Evolutionary conservation across 2,329 filamentous ascomycete species (phyloP).

Genomic region (Emergomyces orientalis): DNA sequence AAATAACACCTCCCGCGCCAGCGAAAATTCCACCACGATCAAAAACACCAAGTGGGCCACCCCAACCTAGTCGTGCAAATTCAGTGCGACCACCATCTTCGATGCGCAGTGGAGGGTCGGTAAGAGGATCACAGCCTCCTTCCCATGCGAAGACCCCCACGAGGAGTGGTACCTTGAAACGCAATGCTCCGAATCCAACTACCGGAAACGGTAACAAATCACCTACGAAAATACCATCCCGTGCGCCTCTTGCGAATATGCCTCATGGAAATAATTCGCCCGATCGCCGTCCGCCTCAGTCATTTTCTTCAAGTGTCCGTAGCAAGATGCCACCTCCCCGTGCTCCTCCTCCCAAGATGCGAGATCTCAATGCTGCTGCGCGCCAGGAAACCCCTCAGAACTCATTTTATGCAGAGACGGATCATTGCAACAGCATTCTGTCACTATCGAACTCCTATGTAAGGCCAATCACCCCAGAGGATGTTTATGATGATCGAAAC

Average conservation of each 20-base stretch:
- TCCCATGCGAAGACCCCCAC: slow-evolving; percentile 41
- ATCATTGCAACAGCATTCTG: slow-evolving; percentile 44
- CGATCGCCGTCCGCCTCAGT: slow-evolving; percentile 50
- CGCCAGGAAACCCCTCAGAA: slow-evolving; percentile 28
- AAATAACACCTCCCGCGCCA: slow-evolving; percentile 56
- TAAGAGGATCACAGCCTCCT: slow-evolving; percentile 34
- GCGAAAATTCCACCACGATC: slow-evolving; percentile 55
- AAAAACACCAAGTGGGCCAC: slow-evolving; percentile 36
- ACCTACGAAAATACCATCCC: slow-evolving; percentile 41
- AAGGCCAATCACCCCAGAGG: slow-evolving; percentile 59
- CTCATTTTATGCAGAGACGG: slow-evolving; percentile 27
- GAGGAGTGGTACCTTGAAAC: slow-evolving; percentile 31
- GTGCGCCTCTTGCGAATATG: slow-evolving; percentile 39
- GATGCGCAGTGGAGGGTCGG: slow-evolving; percentile 28
- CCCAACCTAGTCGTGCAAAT: slow-evolving; percentile 23
- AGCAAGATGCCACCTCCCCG: slow-evolving; percentile 47
- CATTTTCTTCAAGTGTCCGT: slow-evolving; percentile 35
- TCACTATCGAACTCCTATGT: slow-evolving; percentile 38
- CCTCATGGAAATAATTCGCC: slow-evolving; percentile 62
- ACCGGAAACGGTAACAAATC: slow-evolving; percentile 26
- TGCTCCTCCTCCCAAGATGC: slow-evolving; percentile 84
- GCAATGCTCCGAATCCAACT: slow-evolving; percentile 21
- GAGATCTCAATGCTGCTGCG: slow-evolving; percentile 59
- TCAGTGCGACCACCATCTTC: slow-evolving; percentile 22
- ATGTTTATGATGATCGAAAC: slow-evolving; percentile 67